Conservation (phyloP, 2,329 filamentous ascomycete species). For the Fusarium metavorans region DNA sequence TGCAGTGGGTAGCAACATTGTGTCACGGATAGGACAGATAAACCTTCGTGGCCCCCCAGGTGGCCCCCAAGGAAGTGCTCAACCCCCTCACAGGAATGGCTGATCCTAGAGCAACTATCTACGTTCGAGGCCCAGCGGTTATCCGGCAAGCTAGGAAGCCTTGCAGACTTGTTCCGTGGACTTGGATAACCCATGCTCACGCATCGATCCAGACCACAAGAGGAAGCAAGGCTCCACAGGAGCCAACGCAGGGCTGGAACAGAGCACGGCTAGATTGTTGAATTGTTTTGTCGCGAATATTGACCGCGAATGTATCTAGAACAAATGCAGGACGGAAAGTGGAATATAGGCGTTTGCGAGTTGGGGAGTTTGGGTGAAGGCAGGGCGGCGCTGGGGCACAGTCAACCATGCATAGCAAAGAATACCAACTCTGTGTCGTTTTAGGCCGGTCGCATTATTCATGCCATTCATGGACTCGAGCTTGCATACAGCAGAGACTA, state of each 20-base stretch:
- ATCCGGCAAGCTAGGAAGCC: neutral
- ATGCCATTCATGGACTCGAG: neutral
- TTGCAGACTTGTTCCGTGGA: neutral
- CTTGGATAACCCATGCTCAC: slow-evolving; percentile 1
- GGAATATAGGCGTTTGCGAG: slow-evolving; percentile 30
- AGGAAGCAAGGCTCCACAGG: slow-evolving; percentile 1
- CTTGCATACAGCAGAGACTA: neutral
- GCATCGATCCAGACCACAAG: slow-evolving; percentile 7
- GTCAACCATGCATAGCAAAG: slow-evolving; percentile 1
- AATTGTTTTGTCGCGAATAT: slow-evolving; percentile 12
- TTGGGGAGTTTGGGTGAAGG: neutral
- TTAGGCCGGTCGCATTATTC: neutral
- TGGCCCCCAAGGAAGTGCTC: slow-evolving; percentile 42
- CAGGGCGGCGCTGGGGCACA: slow-evolving; percentile 3
- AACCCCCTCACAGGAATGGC: slow-evolving; percentile 31
- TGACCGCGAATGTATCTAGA: slow-evolving; percentile 4
- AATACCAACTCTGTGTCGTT: neutral
- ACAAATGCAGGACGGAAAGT: slow-evolving; percentile 12
- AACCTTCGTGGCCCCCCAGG: slow-evolving; percentile 66
- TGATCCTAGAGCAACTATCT: slow-evolving; percentile 7
- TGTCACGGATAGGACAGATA: slow-evolving; percentile 85
- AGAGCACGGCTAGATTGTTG: slow-evolving; percentile 20
- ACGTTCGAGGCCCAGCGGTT: neutral
- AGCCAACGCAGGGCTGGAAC: slow-evolving; percentile 15
- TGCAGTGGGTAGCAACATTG: slow-evolving; percentile 90